Conservation (phyloP, 1,284 basidiomycete species). For the Ustilago tritici region DNA sequence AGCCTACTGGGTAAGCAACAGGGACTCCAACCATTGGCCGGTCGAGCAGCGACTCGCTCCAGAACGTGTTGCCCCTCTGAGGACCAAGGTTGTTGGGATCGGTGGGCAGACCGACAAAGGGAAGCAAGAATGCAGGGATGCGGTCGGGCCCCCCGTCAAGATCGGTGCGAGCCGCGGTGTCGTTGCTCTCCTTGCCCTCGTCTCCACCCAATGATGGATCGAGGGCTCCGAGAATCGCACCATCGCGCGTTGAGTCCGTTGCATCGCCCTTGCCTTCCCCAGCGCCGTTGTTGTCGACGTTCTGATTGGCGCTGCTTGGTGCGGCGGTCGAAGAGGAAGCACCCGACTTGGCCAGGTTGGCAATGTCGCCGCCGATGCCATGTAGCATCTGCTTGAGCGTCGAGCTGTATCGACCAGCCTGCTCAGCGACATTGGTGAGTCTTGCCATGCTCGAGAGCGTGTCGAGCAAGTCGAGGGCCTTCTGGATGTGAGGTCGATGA, state of each 20-base stretch:
- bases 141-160: conserved; percentile 39
- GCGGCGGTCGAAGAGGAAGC: conserved; percentile 13
- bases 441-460: conserved; percentile 38
- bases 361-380: conserved; percentile 40
- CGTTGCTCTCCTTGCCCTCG: conserved; percentile 11
- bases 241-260: conserved; percentile 10
- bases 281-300: conserved; percentile 13
- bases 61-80: conserved; percentile 41
- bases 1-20: conserved; percentile 48
- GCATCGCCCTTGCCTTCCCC: conserved; percentile 12
- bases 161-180: conserved; percentile 23
- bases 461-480: conserved; percentile 53
- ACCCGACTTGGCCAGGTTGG: conserved; percentile 29
- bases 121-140: conserved; percentile 45
- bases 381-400: conserved; percentile 57
- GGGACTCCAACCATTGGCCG: conserved; percentile 47
- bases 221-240: conserved; percentile 28
- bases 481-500: conserved; percentile 58
- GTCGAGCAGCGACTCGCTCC: conserved; percentile 50
- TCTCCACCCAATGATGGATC: conserved; percentile 35
- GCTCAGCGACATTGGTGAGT: conserved; percentile 57
- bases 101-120: conserved; percentile 51
- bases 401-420: conserved; percentile 56
- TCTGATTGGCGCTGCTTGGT: conserved; percentile 14
- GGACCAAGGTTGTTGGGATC: conserved; percentile 44